Conservation (phyloP, 192 early-diverging fungal species). For the Linnemannia schmuckeri region DNA sequence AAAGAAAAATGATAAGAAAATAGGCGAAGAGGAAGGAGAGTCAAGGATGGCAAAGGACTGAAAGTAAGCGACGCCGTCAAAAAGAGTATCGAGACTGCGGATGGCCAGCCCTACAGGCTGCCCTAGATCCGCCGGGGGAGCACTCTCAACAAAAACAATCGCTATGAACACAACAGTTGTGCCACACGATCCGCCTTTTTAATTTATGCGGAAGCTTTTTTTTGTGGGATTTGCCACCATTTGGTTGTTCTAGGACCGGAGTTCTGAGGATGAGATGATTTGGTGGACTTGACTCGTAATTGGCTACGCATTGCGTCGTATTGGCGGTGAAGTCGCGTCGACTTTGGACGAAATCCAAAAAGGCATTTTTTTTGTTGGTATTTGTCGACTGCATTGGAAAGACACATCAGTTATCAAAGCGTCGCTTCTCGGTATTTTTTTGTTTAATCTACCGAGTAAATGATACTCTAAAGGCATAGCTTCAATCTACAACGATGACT, state of each 20-base stretch:
- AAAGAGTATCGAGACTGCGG: background rate
- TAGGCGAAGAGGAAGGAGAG: background rate
- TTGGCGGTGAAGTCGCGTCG: background rate
- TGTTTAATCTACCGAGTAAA: background rate
- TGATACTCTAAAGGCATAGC: background rate
- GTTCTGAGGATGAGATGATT: background rate
- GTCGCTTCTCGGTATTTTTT: background rate
- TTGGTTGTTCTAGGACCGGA: too few species aligned
- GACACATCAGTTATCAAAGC: background rate
- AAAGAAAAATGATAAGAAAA: background rate
- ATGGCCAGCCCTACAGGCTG: background rate
- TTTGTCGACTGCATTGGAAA: background rate
- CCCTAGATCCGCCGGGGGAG: background rate
- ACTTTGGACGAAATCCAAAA: background rate
- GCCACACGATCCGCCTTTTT: background rate
- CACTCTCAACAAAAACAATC: too few species aligned
- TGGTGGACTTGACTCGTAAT: background rate
- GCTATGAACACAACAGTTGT: background rate
- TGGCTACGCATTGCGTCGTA: background rate
- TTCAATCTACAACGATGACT: slow-evolving; percentile 27
- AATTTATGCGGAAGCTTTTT: background rate
- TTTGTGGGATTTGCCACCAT: background rate
- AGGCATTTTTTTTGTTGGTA: background rate
- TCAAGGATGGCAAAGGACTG: background rate
- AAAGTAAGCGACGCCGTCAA: background rate